These are phyloP conservation scores for Pigoraptor vietnamica DNA, from an alignment of 78 protist genomes.

Conservation along the genomic window DNA sequence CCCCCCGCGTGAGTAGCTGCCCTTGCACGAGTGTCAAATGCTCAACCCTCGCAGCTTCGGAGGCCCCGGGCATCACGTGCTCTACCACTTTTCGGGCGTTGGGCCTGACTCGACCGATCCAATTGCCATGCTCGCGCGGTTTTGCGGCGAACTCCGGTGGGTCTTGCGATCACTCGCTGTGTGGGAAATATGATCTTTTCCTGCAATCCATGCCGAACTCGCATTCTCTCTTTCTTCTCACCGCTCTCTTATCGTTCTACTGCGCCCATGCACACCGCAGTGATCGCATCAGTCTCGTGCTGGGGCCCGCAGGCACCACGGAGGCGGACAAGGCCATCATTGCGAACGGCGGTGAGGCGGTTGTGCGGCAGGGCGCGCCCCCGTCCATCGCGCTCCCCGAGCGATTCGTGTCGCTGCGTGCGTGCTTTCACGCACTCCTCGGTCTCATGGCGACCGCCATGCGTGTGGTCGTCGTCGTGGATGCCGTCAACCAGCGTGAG, in stretches of 20 bases:
- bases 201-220: too few species aligned
- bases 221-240: neutral
- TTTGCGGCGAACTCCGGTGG: neutral
- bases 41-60: neutral
- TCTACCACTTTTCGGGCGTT: neutral
- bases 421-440: neutral
- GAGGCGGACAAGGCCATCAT: neutral
- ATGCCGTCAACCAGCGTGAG: neutral
- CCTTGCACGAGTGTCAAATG: too few species aligned
- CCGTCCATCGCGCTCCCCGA: neutral
- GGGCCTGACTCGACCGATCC: neutral
- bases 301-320: neutral
- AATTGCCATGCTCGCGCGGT: neutral
- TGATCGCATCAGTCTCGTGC: neutral
- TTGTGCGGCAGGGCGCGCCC: neutral
- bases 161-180: neutral
- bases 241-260: neutral
- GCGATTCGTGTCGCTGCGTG: neutral
- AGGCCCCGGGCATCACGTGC: neutral
- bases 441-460: neutral
- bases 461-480: neutral
- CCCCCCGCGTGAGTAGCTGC: too few species aligned
- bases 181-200: neutral
- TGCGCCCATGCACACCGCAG: neutral
- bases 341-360: neutral